Conservation (phyloP, 83 land plant species). For the Picea abies region DNA sequence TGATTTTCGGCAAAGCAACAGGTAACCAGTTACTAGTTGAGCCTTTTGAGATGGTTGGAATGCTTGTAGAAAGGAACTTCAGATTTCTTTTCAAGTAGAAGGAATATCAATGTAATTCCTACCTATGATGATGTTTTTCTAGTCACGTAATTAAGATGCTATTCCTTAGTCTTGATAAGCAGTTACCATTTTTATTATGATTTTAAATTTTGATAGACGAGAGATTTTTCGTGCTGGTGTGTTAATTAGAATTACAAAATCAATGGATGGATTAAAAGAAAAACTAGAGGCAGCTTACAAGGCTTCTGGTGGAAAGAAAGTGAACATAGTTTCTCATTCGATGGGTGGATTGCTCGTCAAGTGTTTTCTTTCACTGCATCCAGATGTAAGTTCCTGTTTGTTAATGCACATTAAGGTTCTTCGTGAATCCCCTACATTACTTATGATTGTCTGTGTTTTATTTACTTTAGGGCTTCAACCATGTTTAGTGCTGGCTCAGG, state of each 20-base stretch:
- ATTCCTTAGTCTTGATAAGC: neutral
- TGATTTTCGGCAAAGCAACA: slow-evolving; percentile 98
- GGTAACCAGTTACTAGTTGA: slow-evolving; percentile 37
- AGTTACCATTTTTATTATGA: neutral
- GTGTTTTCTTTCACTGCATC: slow-evolving; percentile 75
- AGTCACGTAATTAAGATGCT: neutral
- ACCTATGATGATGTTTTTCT: neutral
- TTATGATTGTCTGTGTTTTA: neutral
- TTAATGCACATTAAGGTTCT: slow-evolving; percentile 20
- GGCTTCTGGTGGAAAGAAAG: slow-evolving; percentile 91
- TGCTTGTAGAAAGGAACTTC: neutral
- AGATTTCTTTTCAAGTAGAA: neutral
- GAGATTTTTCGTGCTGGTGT: neutral
- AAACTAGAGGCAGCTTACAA: slow-evolving; percentile 77
- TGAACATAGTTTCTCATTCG: slow-evolving; percentile 85
- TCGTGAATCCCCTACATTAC: neutral
- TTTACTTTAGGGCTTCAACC: neutral
- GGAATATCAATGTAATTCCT: neutral
- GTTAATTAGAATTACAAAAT: slow-evolving; percentile 50
- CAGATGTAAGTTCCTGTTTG: slow-evolving; percentile 49
- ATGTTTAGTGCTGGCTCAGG: neutral
- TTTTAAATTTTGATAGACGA: neutral
- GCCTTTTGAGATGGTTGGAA: neutral
- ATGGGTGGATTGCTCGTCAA: slow-evolving; percentile 90
- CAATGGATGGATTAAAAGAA: slow-evolving; percentile 66